Conservation (phyloP, 2,329 filamentous ascomycete genomes). For the Rosellinia necatrix region DNA sequence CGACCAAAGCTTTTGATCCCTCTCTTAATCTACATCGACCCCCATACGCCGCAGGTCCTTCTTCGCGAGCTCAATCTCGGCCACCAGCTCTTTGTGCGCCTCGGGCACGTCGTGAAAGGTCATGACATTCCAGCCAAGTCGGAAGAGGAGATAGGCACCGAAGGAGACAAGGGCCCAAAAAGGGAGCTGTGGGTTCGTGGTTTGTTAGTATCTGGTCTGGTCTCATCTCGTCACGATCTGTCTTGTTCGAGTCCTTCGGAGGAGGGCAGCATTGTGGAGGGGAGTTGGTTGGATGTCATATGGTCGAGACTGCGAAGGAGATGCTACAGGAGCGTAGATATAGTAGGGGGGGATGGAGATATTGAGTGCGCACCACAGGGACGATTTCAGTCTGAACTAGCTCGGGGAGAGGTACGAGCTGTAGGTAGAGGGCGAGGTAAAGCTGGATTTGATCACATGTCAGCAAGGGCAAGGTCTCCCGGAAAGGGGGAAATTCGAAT, state of each 20-base stretch:
- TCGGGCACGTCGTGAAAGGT: conserved; percentile 96
- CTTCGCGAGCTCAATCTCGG: conserved; percentile 79
- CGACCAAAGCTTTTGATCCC: neutral
- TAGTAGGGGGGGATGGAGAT: neutral
- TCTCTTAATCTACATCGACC: conserved; percentile 77
- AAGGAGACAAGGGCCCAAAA: conserved; percentile 92
- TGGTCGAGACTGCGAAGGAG: neutral
- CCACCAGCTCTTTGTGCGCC: conserved; percentile 86
- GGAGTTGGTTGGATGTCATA: too few species aligned
- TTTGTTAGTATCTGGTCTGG: conserved; percentile 12
- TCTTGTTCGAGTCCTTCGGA: too few species aligned
- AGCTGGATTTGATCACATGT: conserved; percentile 61
- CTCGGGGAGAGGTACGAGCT: conserved; percentile 78
- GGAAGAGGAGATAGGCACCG: conserved; percentile 88
- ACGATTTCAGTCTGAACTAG: conserved; percentile 83
- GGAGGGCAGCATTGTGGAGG: neutral
- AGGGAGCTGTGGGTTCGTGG: conserved; percentile 69
- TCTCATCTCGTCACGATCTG: neutral
- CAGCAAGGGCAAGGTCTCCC: neutral
- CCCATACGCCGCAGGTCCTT: conserved; percentile 73
- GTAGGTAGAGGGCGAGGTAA: conserved; percentile 84
- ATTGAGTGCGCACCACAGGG: conserved; percentile 71
- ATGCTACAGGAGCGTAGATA: neutral
- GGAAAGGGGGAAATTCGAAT: too few species aligned
- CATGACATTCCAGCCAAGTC: conserved; percentile 88